These are phyloP conservation scores for Talaromyces wortmannii DNA, from an alignment of 495 filamentous ascomycete species.

Conservation along the genomic window DNA sequence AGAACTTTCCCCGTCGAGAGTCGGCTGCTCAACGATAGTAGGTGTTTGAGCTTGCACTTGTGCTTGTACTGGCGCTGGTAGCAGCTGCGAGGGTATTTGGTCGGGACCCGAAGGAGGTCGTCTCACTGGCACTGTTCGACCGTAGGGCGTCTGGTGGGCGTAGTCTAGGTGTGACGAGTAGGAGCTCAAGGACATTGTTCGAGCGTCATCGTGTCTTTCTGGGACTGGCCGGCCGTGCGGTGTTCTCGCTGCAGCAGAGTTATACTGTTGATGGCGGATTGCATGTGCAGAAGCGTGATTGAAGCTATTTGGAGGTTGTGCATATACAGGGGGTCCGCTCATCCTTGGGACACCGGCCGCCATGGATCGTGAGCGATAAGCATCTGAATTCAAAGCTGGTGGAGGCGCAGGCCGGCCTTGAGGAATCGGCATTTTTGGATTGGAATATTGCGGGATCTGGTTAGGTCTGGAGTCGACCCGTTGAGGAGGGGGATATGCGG, in stretches of 20 bases:
- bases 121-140: slow-evolving; percentile 72
- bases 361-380: slow-evolving; percentile 88
- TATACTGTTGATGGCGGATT: slow-evolving; percentile 71
- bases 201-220: slow-evolving; percentile 76
- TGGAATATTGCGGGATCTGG: slow-evolving; percentile 49
- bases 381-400: slow-evolving; percentile 75
- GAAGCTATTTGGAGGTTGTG: slow-evolving; percentile 57
- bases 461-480: slow-evolving; percentile 62
- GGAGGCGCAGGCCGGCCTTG: slow-evolving; percentile 45
- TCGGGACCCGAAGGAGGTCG: slow-evolving; percentile 49
- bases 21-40: slow-evolving; percentile 17
- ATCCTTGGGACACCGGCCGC: slow-evolving; percentile 52
- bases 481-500: slow-evolving; percentile 61
- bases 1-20: slow-evolving; percentile 10
- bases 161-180: slow-evolving; percentile 74
- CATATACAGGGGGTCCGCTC: slow-evolving; percentile 55
- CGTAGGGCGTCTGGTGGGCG: slow-evolving; percentile 76
- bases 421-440: slow-evolving; percentile 30
- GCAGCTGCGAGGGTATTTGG: slow-evolving; percentile 8
- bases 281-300: slow-evolving; percentile 61
- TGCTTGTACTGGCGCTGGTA: background rate
- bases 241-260: slow-evolving; percentile 58
- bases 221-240: slow-evolving; percentile 88
- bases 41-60: background rate
- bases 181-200: slow-evolving; percentile 91